phyloP scores from a whole-genome alignment of 1,284 basidiomycete species.

The Earliella scabrosa region DNA sequence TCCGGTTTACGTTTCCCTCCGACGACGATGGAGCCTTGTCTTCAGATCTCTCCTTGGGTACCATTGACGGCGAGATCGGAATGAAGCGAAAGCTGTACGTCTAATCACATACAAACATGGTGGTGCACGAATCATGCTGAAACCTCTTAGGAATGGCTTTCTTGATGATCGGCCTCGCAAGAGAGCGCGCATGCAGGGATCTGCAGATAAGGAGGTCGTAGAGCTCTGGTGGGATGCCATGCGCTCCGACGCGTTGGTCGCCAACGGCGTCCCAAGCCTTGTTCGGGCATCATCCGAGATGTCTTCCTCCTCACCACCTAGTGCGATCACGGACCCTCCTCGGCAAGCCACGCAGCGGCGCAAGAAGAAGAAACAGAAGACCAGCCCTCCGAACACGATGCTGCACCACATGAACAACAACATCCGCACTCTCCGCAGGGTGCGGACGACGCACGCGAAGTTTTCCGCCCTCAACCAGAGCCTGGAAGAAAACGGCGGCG shows the following conservation, averaged over 20 bases:
- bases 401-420: constrained; percentile 74
- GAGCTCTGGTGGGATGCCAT: constrained; percentile 79
- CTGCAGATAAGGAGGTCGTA: constrained; percentile 41
- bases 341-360: constrained; percentile 28
- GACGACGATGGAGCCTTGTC: constrained; percentile 39
- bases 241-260: constrained; percentile 61
- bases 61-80: constrained; percentile 48
- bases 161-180: constrained; percentile 46
- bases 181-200: constrained; percentile 38
- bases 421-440: constrained; percentile 69
- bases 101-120: not conserved
- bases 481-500: constrained; percentile 47
- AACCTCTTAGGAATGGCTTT: constrained; percentile 40
- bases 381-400: constrained; percentile 48
- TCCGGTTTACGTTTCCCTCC: constrained; percentile 42
- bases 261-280: constrained; percentile 66
- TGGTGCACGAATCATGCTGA: constrained; percentile 5
- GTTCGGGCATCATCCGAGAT: constrained; percentile 47
- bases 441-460: constrained; percentile 71
- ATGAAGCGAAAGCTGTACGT: constrained; percentile 69
- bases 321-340: constrained; percentile 38
- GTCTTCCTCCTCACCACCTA: constrained; percentile 24
- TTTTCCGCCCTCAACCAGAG: constrained; percentile 59
- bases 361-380: constrained; percentile 38
- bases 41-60: constrained; percentile 42